phyloP scores from a whole-genome alignment of 1,284 basidiomycete genomes.

The Puccinia horiana region DNA sequence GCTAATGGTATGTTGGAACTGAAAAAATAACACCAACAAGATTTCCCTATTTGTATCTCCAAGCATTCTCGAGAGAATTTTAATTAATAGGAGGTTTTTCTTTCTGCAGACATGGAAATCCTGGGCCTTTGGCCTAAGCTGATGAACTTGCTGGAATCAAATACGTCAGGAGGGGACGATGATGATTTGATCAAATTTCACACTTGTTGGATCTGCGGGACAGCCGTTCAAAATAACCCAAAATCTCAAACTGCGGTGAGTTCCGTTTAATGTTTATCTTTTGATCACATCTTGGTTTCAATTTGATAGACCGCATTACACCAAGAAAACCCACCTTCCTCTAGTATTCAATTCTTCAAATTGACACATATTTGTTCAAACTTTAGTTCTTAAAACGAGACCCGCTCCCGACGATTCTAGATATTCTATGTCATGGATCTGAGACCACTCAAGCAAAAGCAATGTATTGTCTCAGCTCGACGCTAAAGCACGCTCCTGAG shows the following conservation, averaged over 20 bases:
- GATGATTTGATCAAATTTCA: constrained; percentile 47
- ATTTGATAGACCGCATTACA: background rate
- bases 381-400: constrained; percentile 43
- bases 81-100: background rate
- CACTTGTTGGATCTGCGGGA: constrained; percentile 48
- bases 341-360: background rate
- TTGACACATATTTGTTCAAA: background rate
- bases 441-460: constrained; percentile 42
- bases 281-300: too few relatives aligned
- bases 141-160: constrained; percentile 34
- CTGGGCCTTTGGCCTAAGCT: constrained; percentile 43
- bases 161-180: background rate
- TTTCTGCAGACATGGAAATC: constrained; percentile 34
- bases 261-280: background rate
- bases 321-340: background rate
- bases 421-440: constrained; percentile 15
- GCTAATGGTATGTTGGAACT: constrained; percentile 23
- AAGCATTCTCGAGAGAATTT: background rate
- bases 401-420: constrained; percentile 42
- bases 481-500: constrained; percentile 36
- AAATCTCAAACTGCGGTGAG: constrained; percentile 46
- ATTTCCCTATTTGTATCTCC: background rate
- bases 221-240: constrained; percentile 49
- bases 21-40: background rate
- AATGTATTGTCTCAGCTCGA: constrained; percentile 46